Conservation (phyloP, 345 rosid genomes). For the Heritiera littoralis region DNA sequence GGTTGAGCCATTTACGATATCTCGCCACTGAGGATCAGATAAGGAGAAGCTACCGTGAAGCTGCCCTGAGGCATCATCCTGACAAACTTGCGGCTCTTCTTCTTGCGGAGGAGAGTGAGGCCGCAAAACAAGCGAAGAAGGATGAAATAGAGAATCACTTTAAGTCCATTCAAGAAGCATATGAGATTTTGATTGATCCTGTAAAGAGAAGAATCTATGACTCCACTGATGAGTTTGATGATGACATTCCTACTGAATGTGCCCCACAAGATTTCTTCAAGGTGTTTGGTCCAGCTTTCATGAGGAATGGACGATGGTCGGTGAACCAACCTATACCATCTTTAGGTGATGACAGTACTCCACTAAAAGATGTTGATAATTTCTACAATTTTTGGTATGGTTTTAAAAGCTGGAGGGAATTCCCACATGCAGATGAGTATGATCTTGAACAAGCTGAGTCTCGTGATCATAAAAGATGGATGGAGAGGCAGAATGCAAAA, state of each 20-base stretch:
- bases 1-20: constrained; percentile 87
- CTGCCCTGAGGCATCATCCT: constrained; percentile 92
- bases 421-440: constrained; percentile 94
- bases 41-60: constrained; percentile 83
- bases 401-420: constrained; percentile 99
- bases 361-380: constrained; percentile 68
- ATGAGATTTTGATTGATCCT: constrained; percentile 89
- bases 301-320: constrained; percentile 98
- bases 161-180: constrained; percentile 91
- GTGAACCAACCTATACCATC: constrained; percentile 74
- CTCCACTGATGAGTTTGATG: constrained; percentile 96
- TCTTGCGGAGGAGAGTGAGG: constrained; percentile 85
- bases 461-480: constrained; percentile 98
- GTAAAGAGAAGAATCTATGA: constrained; percentile 87
- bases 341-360: constrained; percentile 69
- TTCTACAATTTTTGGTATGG: constrained; percentile 85
- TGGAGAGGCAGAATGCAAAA: constrained; percentile 98
- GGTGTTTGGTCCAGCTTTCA: constrained; percentile 96
- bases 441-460: constrained; percentile 96
- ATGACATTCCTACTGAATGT: constrained; percentile 88
- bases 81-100: constrained; percentile 91
- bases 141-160: constrained; percentile 88
- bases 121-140: constrained; percentile 89
- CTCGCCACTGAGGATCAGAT: constrained; percentile 99
- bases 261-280: constrained; percentile 86